Conservation (phyloP, 2,329 filamentous ascomycete species). For the Ophiobolus disseminans region DNA sequence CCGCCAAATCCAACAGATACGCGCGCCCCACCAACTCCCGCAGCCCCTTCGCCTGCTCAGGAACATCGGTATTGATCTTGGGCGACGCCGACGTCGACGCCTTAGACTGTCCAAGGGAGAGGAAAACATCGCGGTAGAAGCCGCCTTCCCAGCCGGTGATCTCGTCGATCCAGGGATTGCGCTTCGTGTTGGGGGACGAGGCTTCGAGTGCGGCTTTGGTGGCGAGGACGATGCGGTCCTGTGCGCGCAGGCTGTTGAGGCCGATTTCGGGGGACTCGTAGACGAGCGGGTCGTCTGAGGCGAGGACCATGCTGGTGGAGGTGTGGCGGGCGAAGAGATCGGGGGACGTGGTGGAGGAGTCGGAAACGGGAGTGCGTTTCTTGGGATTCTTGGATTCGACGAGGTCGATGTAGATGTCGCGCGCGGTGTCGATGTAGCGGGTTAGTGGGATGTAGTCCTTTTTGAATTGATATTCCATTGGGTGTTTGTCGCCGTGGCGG, state of each 20-base stretch:
- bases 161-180: conserved; percentile 71
- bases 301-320: conserved; percentile 64
- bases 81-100: conserved; percentile 33
- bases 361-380: conserved; percentile 32
- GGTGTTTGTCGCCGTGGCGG: conserved; percentile 79
- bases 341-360: conserved; percentile 7
- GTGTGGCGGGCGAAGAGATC: conserved; percentile 34
- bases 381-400: conserved; percentile 45
- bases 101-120: conserved; percentile 67
- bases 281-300: conserved; percentile 82
- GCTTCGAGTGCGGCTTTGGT: conserved; percentile 63
- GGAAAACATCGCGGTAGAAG: conserved; percentile 83
- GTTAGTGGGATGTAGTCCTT: conserved; percentile 79
- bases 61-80: conserved; percentile 33
- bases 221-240: conserved; percentile 78
- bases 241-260: conserved; percentile 62
- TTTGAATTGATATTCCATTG: conserved; percentile 77
- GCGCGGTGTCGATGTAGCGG: conserved; percentile 68
- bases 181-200: conserved; percentile 43
- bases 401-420: conserved; percentile 60
- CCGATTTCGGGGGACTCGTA: conserved; percentile 71
- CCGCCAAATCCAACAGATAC: conserved; percentile 80
- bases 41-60: conserved; percentile 65
- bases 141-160: conserved; percentile 87
- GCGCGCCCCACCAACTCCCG: conserved; percentile 79